Evolutionary conservation across 768 basidiomycete species (phyloP), one percentile per base, ranked within the genome.

Genomic region (Lentinula boryana): DNA sequence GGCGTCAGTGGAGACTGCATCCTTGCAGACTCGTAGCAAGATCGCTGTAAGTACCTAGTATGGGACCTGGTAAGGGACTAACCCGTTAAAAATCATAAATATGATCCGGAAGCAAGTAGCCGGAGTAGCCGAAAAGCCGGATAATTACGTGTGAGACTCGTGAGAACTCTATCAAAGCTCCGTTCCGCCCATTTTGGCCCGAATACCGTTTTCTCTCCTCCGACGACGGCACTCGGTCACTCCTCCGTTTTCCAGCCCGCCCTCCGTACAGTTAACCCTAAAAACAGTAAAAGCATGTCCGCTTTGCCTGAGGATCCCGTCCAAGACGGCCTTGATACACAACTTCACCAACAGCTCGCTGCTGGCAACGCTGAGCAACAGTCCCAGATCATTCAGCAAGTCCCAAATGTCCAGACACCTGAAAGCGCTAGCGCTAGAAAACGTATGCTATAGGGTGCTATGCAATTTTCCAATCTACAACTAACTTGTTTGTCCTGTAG

Each of bases 371-470:
- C 69, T 55, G 60, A 75, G 32, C 60, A 56, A 56, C 73, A 75
- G 55, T 71, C 74, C 53, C 76, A 76, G 69, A 75, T 76, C 65
- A 66, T 75, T 49, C 65, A 63, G 48, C 64, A 66, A 33, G 49
- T 64, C 51, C 27, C 67, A 66, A 51, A 65, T 21, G 65, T 44
- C 16, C 72, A 73, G 66, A 69, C 70, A 40, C 65, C 74, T 36
- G 54, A 62, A 16, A 72, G 70, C 53, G 53, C 68, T 31, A 18
- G 10, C 32, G 63, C 74, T 66, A 78, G 89, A 65, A 90, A 89
- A 79, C 81, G 88, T 88, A 68, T 70, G 82, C 80, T 63, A 62
- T 58, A 36, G 38, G 32, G 63, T 51, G 44, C 60, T 16, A 8
- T 60, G 63, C 32, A 53, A 48, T 57, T 41, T 35, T 60, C 59